These are phyloP conservation scores for Trichophaea hybrida DNA, from an alignment of 2,329 filamentous ascomycete genomes.

Conservation along the genomic window DNA sequence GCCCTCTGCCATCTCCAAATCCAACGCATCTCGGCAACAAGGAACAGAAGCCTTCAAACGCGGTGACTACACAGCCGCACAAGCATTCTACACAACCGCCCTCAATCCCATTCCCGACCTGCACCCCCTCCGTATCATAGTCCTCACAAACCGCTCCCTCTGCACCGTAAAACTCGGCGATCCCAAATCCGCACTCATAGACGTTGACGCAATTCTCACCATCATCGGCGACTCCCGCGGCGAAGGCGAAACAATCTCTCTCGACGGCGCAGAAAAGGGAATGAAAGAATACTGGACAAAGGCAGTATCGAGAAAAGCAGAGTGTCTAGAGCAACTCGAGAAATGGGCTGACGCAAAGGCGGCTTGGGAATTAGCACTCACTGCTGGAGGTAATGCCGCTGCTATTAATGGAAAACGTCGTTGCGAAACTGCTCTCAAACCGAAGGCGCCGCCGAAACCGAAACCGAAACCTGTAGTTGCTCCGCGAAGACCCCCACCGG, in stretches of 20 bases:
- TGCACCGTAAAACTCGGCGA: conserved; percentile 86
- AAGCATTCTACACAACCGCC: conserved; percentile 66
- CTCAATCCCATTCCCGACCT: conserved; percentile 56
- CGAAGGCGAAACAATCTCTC: conserved; percentile 61
- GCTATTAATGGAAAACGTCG: conserved; percentile 75
- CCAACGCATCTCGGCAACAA: conserved; percentile 60
- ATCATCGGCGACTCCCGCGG: conserved; percentile 70
- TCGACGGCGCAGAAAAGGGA: conserved; percentile 58
- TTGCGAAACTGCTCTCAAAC: conserved; percentile 72
- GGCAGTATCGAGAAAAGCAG: conserved; percentile 83
- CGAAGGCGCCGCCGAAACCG: conserved; percentile 42
- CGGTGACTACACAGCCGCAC: conserved; percentile 79
- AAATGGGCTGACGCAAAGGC: conserved; percentile 72
- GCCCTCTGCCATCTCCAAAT: conserved; percentile 54
- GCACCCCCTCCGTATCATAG: conserved; percentile 75
- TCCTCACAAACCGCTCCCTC: conserved; percentile 80
- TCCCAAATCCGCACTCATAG: conserved; percentile 69
- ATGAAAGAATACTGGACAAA: conserved; percentile 93
- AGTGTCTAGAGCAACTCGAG: conserved; percentile 90
- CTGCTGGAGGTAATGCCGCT: conserved; percentile 69
- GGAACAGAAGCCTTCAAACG: conserved; percentile 86
- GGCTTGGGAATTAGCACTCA: conserved; percentile 71
- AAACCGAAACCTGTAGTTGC: conserved; percentile 36
- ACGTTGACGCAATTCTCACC: conserved; percentile 65
- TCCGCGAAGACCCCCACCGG: conserved; percentile 31